Conservation (phyloP, 768 basidiomycete genomes). For the Bullera alba region DNA sequence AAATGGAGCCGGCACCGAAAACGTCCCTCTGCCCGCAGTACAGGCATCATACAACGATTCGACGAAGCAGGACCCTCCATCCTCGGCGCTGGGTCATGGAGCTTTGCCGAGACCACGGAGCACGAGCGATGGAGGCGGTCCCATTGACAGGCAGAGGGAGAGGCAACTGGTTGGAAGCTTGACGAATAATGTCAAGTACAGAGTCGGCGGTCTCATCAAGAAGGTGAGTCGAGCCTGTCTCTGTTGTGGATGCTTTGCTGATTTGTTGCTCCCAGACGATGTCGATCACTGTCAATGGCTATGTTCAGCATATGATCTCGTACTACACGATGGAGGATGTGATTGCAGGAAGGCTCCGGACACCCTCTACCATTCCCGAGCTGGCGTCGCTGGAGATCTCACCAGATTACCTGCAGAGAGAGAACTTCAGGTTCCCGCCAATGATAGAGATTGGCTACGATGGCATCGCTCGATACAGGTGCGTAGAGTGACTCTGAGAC, state of each 20-base stretch:
- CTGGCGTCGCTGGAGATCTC: slow-evolving; percentile 78
- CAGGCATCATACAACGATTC: no score
- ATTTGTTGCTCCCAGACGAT: slow-evolving; percentile 68
- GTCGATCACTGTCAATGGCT: slow-evolving; percentile 74
- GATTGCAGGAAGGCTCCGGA: slow-evolving; percentile 73
- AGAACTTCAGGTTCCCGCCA: slow-evolving; percentile 84
- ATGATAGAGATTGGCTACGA: slow-evolving; percentile 79
- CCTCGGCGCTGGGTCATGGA: slow-evolving; percentile 19
- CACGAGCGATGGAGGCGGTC: slow-evolving; percentile 39
- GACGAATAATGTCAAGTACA: slow-evolving; percentile 91
- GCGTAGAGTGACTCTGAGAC: not conserved
- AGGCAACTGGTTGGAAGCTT: slow-evolving; percentile 78
- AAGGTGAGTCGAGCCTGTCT: slow-evolving; percentile 58
- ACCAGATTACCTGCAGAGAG: slow-evolving; percentile 78
- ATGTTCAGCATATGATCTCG: slow-evolving; percentile 84
- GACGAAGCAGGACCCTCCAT: no score
- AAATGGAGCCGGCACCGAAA: no score
- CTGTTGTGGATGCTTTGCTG: not conserved
- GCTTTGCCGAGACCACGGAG: slow-evolving; percentile 26
- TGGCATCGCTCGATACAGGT: slow-evolving; percentile 66
- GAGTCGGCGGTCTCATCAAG: slow-evolving; percentile 88
- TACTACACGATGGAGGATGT: slow-evolving; percentile 93
- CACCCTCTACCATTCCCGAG: slow-evolving; percentile 81
- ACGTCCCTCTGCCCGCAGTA: no score
- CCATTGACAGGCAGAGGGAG: slow-evolving; percentile 67